A percentile compares a stretch with the other conserved stretches of the same genome.
These are phyloP conservation scores for Aspergillus hancockii DNA, from an alignment of 495 filamentous ascomycete species.

Conservation along the genomic window DNA sequence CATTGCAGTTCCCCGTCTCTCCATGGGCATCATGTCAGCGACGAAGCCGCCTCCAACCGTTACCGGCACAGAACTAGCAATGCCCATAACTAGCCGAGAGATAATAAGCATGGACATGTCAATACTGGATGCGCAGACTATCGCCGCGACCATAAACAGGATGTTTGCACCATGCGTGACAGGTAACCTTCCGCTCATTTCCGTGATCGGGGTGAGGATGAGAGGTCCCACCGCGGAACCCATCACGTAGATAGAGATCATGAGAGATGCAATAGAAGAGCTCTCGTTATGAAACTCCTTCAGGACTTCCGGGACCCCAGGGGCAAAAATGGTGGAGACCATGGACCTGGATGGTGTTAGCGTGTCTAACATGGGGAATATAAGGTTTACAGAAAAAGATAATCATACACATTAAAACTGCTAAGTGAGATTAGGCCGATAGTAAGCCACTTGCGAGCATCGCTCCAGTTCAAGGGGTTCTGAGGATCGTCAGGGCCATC, in stretches of 20 bases:
- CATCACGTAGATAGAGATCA: slow-evolving; percentile 37
- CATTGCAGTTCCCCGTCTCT: slow-evolving; percentile 40
- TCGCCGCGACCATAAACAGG: slow-evolving; percentile 34
- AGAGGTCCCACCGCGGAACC: slow-evolving; percentile 25
- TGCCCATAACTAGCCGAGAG: slow-evolving; percentile 39
- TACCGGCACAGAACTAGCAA: slow-evolving; percentile 34
- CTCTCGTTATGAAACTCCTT: slow-evolving; percentile 47
- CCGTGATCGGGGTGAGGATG: slow-evolving; percentile 36
- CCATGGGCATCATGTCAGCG: slow-evolving; percentile 37
- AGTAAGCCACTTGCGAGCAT: slow-evolving; percentile 42
- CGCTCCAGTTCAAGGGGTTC: slow-evolving; percentile 47
- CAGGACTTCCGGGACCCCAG: slow-evolving; percentile 53
- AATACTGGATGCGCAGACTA: slow-evolving; percentile 35
- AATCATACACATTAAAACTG: slow-evolving; percentile 43
- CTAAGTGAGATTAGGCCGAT: slow-evolving; percentile 36
- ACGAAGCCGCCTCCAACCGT: slow-evolving; percentile 43
- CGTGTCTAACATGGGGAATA: background rate
- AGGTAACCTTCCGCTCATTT: slow-evolving; percentile 37
- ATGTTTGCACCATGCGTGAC: slow-evolving; percentile 36
- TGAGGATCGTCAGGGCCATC: slow-evolving; percentile 30
- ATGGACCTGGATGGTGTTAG: slow-evolving; percentile 35
- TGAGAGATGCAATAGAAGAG: slow-evolving; percentile 25
- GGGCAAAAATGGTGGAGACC: slow-evolving; percentile 60
- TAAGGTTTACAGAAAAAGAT: slow-evolving; percentile 7
- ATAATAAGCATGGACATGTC: slow-evolving; percentile 40